Percentiles rank a stretch among this genome's conserved stretches.
These are phyloP conservation scores for Ustilago shanxiensis DNA, from an alignment of 1,284 basidiomycete genomes.

Conservation along the genomic window DNA sequence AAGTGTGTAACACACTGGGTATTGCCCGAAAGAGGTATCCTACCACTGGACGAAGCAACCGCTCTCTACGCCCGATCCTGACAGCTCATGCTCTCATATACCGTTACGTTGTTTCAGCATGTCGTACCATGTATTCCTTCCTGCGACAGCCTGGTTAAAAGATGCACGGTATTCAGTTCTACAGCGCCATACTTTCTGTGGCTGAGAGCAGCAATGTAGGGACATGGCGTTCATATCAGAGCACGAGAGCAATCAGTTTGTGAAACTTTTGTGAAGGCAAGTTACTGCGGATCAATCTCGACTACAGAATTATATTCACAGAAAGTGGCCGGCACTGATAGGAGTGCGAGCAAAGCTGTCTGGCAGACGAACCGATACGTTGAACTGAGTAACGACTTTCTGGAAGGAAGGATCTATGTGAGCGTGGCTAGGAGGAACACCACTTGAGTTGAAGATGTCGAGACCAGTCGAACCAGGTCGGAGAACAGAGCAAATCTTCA, in stretches of 20 bases:
- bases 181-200: no score
- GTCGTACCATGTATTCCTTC: no score
- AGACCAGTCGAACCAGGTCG: conserved; percentile 20
- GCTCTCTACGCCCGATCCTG: background rate
- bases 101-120: background rate
- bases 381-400: conserved; percentile 24
- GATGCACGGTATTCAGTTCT: no score
- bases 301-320: background rate
- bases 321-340: conserved; percentile 24
- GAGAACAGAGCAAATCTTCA: conserved; percentile 27
- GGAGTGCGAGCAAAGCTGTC: conserved; percentile 28
- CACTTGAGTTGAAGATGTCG: conserved; percentile 33
- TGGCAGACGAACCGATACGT: conserved; percentile 26
- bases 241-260: background rate
- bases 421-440: conserved; percentile 37
- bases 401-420: conserved; percentile 24
- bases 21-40: conserved; percentile 52
- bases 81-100: background rate
- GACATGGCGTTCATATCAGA: no score
- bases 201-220: no score
- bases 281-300: background rate
- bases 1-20: conserved; percentile 37
- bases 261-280: background rate
- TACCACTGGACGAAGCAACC: conserved; percentile 56
- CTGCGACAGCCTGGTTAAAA: no score